Evolutionary conservation across 148 eudicot genomes (phyloP).

Genomic region (Talinum fruticosum): DNA sequence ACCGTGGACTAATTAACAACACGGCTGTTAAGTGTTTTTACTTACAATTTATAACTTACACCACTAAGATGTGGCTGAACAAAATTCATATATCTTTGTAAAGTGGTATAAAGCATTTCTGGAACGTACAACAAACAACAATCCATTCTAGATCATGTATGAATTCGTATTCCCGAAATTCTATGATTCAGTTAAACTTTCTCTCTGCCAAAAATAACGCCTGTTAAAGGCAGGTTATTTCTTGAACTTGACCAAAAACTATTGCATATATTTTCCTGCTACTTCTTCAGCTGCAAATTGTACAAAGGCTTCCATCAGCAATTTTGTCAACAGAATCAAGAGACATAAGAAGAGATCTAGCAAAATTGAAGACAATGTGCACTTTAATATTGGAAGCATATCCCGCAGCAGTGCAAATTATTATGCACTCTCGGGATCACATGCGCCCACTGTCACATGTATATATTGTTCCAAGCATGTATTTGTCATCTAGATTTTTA

Average conservation of each 20-base stretch:
- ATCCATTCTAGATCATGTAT: slow-evolving; percentile 2
- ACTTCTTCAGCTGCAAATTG: slow-evolving; percentile 30
- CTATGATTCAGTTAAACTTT: slow-evolving; percentile 13
- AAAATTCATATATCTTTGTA: slow-evolving; percentile 2
- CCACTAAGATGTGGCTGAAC: slow-evolving; percentile 14
- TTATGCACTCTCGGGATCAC: no score
- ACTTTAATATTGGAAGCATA: no score
- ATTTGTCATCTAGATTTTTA: no score
- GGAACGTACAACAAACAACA: slow-evolving; percentile 25
- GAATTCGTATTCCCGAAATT: background rate
- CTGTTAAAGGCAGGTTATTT: background rate
- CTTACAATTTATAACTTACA: background rate
- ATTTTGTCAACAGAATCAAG: background rate
- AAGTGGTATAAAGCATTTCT: slow-evolving; percentile 12
- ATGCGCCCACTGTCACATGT: no score
- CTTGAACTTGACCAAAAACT: background rate
- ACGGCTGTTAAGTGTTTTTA: background rate
- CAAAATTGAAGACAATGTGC: no score
- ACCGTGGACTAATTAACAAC: no score
- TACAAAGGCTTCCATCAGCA: background rate
- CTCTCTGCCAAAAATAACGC: background rate
- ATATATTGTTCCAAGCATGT: no score
- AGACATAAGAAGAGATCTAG: no score
- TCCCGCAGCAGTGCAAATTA: no score
- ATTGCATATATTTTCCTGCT: background rate